Base-by-base conservation (phyloP, 2,329 filamentous ascomycete genomes). In the Neofusicoccum sp. region DNA sequence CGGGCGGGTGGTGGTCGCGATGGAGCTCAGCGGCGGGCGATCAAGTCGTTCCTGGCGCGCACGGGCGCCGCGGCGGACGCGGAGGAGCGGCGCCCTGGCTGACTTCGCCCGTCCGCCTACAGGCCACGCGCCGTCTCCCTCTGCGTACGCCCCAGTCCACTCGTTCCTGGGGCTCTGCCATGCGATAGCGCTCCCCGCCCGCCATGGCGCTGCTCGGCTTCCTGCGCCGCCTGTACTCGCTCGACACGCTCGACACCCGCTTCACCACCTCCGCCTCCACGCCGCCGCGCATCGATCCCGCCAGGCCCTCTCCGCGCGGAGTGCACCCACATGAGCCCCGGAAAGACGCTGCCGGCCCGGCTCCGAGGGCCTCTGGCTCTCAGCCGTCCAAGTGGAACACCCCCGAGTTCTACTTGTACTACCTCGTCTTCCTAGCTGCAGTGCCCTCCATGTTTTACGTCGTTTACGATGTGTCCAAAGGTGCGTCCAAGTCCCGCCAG, bases 361-460 rank as follows among this genome's bases (percentile, higher is more conserved):
- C 14, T 14, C 3, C 26, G 7, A 26, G 24, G 16, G 58, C 58
- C 9, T 11, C 58, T 2, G 33, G 24, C 30, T 14, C 59, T 43
- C 80, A 84, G 63, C 84, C 86, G 36, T 84, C 93, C 44, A 89
- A 84, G 86, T 99, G 93, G 93, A 85, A 82, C 26, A 96, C 92
- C 0, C 82, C 84, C 2, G 95, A 99, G 76, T 98, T 95, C 78
- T 89, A 86, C 72, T 67, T 92, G 58, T 98, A 99, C 78, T 89
- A 87, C 67, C 49, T 89, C 20, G 76, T 90, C 65, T 84, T 97
- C 67, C 63, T 82, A 31, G 71, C 84, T 5, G 81, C 80, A 60
- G 81, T 98, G 28, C 91, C 91, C 7, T 83, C 87, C 69, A 99
- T 99, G 93, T 91, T 96, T 76, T 96, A 91, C 80, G 82, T 88